Percentiles rank a stretch among this genome's conserved stretches.
Evolutionary conservation across 2,329 filamentous ascomycete species (phyloP).

Genomic region (Penicillium sp.): DNA sequence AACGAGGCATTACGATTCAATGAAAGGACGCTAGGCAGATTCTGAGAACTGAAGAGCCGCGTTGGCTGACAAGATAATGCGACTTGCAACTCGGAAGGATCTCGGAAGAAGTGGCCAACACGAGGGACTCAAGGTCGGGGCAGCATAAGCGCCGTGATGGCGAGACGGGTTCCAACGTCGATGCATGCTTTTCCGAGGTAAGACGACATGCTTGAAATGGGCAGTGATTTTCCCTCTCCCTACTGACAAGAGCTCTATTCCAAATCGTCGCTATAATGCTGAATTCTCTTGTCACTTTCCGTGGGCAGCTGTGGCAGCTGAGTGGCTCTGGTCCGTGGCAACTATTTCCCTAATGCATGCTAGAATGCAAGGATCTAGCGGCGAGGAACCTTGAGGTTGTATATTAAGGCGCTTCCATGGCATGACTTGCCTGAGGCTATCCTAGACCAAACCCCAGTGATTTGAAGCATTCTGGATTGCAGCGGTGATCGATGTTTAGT

Average conservation of each 20-base stretch:
- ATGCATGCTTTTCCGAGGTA: conserved; percentile 14
- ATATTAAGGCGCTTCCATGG: conserved; percentile 8
- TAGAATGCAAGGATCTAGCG: conserved; percentile 13
- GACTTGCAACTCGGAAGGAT: conserved; percentile 6
- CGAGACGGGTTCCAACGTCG: background rate
- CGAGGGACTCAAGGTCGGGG: background rate
- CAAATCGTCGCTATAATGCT: background rate
- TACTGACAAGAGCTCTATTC: background rate
- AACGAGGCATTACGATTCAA: background rate
- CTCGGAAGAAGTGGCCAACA: conserved; percentile 9
- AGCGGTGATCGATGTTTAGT: conserved; percentile 10
- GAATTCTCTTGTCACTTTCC: background rate
- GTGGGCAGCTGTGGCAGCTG: background rate
- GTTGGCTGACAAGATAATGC: conserved; percentile 4
- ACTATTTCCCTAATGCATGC: conserved; percentile 8
- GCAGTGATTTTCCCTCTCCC: background rate
- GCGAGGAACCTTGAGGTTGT: background rate
- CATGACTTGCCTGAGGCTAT: conserved; percentile 1
- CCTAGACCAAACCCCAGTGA: conserved; percentile 1
- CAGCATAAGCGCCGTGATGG: conserved; percentile 6
- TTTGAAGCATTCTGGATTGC: conserved; percentile 1
- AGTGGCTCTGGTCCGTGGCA: conserved; percentile 3
- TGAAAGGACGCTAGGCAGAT: conserved; percentile 1
- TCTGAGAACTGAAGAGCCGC: conserved; percentile 1
- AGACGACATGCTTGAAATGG: conserved; percentile 5